Base-by-base conservation (phyloP, 257 asterid species). In the Nicotiana attenuata region DNA sequence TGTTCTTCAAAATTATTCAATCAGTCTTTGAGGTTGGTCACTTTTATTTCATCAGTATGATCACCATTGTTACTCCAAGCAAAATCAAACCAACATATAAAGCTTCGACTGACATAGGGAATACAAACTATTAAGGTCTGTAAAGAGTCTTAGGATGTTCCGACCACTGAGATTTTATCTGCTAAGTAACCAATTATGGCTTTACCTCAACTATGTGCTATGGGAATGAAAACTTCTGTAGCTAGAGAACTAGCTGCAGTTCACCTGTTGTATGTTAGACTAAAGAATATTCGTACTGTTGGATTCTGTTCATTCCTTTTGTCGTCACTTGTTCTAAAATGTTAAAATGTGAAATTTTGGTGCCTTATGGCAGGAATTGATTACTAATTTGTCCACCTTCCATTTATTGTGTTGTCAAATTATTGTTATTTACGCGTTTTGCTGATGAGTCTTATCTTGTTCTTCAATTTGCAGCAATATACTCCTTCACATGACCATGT, bases 401-500 rank as follows among this genome's bases (percentile, higher is more conserved):
- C 38, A 47, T 41, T 47, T 29, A 73, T 7, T 47, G 5, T 73
- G 15, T 24, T 65, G 22, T 65, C 75, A 65, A 65, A 29, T 65
- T 73, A 3, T 73, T 45, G 60, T 73, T 73, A 47, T 47, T 73
- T 47, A 22, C 0, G 22, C 35, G n/a, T 73, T 47, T 8, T 73
- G 59, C 38, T 73, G 79, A 73, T 47, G 79, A 47, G 38, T 47
- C 84, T 85, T 20, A 71, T 59, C 60, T 17, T 65, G 68, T 26
- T 82, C 15, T 81, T 80, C 17, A 63, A 84, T 52, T 87, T 66
- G 87, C 93, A 96, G 99, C 90, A 91, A 89, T 84, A 85, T 76
- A 79, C 81, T 76, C 93, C 97, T 22, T 90, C 86, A 47, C 82
- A 88, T 64, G 98, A 89, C 63, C 91, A 91, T 56, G 93, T 92